Evolutionary conservation across 2,329 filamentous ascomycete genomes (phyloP).

Genomic region (Sarocladium oryzae): DNA sequence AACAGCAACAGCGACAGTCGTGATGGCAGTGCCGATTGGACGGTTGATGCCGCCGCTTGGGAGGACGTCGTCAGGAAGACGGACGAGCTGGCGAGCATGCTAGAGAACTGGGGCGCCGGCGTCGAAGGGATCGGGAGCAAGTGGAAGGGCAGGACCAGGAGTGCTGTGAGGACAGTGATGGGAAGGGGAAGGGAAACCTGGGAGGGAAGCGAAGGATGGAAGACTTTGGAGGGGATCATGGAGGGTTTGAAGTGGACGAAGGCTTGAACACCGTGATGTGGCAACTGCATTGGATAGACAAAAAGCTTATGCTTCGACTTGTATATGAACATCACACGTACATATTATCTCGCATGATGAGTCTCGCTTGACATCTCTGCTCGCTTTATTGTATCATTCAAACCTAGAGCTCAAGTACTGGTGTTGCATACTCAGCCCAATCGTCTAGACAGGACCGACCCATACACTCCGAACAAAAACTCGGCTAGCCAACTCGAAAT

Average conservation of each 20-base stretch:
- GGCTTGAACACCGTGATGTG: not conserved
- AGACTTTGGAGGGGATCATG: constrained; percentile 48
- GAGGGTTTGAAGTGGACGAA: constrained; percentile 41
- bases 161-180: constrained; percentile 75
- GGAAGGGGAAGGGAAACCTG: constrained; percentile 74
- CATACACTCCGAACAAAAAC: no score
- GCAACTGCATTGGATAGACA: no score
- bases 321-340: no score
- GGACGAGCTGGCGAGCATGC: constrained; percentile 71
- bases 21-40: constrained; percentile 36
- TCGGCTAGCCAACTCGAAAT: no score
- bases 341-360: not conserved
- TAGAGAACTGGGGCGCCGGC: constrained; percentile 69
- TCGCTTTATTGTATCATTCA: not conserved
- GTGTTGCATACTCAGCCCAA: not conserved
- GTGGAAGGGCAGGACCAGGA: constrained; percentile 87
- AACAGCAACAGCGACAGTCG: constrained; percentile 29
- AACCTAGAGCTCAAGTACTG: not conserved
- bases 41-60: constrained; percentile 59
- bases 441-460: not conserved
- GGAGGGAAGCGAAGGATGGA: constrained; percentile 71
- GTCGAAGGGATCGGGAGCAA: constrained; percentile 64
- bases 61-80: constrained; percentile 69
- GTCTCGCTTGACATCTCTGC: not conserved
- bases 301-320: no score